These are phyloP conservation scores for Thymus quinquecostatus DNA, from an alignment of 257 asterid species.

Conservation along the genomic window DNA sequence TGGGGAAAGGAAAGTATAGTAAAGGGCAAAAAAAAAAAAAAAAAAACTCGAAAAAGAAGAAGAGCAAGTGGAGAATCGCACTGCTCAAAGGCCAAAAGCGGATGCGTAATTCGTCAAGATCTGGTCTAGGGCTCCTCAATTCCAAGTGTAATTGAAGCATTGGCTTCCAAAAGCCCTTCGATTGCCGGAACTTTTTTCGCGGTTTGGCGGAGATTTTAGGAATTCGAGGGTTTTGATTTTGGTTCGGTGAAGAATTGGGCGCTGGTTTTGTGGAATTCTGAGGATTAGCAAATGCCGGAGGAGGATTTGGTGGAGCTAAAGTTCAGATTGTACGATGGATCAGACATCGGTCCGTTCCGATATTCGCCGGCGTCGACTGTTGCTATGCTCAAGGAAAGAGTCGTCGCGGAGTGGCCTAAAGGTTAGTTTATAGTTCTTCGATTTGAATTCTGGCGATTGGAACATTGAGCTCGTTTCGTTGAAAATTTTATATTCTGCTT, in stretches of 20 bases:
- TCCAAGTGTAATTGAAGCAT: slow-evolving; percentile 26
- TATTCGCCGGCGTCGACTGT: slow-evolving; percentile 89
- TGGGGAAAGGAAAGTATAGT: background rate
- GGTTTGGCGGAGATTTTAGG: slow-evolving; percentile 31
- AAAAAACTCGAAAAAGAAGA: background rate
- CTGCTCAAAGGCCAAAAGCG: slow-evolving; percentile 34
- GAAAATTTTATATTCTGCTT: background rate
- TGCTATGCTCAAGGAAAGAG: slow-evolving; percentile 82
- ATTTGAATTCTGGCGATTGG: background rate
- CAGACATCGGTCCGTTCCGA: slow-evolving; percentile 91
- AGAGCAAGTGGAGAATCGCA: slow-evolving; percentile 28
- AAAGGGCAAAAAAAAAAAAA: background rate
- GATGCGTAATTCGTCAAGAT: slow-evolving; percentile 43
- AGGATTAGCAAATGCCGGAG: slow-evolving; percentile 49
- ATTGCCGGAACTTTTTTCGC: slow-evolving; percentile 13
- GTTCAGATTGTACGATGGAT: slow-evolving; percentile 93
- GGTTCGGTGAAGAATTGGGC: slow-evolving; percentile 17
- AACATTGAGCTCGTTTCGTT: slow-evolving; percentile 9
- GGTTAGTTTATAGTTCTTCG: slow-evolving; percentile 35
- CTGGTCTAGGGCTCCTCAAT: slow-evolving; percentile 43
- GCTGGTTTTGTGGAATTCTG: slow-evolving; percentile 17
- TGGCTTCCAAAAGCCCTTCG: background rate
- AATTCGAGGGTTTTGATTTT: slow-evolving; percentile 11
- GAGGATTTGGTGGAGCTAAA: slow-evolving; percentile 72
- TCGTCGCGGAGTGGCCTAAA: slow-evolving; percentile 62